Evolutionary conservation across 2,329 filamentous ascomycete species (phyloP), one percentile per base, ranked within the genome.

Genomic region (Cladophialophora yegresii): DNA sequence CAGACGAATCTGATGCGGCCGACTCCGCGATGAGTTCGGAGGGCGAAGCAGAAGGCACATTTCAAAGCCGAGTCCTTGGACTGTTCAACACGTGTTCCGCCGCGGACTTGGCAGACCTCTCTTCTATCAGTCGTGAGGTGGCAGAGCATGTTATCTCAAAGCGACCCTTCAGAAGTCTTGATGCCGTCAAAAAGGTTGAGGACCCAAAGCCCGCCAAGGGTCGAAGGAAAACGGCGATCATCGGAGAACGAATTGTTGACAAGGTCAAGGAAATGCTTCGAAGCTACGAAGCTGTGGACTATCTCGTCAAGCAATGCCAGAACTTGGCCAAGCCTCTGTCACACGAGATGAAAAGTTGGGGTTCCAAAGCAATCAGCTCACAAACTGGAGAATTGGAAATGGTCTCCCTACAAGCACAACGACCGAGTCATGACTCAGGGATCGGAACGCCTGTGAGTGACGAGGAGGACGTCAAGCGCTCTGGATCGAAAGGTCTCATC

Each of bases 51-150:
- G 55, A 61, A n/a, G 50, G 40, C 9, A 60, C 62, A 4, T 74
- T 85, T 47, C 81, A 86, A 32, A 73, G 72, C 4, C 83, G 83
- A 61, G 85, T 97, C 6, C 80, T 98, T 30, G 83, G 87, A 7
- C 96, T 92, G 72, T 87, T 99, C 76, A 98, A 98, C 73, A 86
- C 83, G 0, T 95, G 91, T 74, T 86, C 87, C 4, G 79, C 86
- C 9, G 84, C 88, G 40, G 91, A 93, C 63, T 84, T 99, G 49
- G 86, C 89, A 1, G 93, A 96, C 70, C 88, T 97, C 66, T 91
- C 91, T 0, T 88, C 87, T 33, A 87, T 90, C 65, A 88, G 89
- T 40, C 84, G 89, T 69, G 85, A 87, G 5, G 83, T 88, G 54
- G 87, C 93, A 1, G 82, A 88, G 50, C 77, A 86, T 13, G 83